Base-by-base conservation (phyloP, 805 yeast species). In the Sugiyamaella valdiviana region DNA sequence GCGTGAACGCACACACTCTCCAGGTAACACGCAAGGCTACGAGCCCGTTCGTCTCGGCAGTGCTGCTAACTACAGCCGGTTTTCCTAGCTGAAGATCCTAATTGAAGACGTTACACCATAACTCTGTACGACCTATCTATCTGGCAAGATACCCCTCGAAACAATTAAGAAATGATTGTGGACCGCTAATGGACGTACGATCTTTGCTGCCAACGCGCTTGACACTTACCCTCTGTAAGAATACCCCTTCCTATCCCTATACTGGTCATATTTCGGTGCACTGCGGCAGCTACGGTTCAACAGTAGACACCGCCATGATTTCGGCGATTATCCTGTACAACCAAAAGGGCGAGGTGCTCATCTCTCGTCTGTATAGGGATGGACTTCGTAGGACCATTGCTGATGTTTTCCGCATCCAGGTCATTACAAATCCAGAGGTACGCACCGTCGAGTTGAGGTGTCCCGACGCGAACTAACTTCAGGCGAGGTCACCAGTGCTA, bases 391-490 rank as follows among this genome's bases (percentile, higher is more conserved):
- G 91, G 45, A 84, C 84, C 47, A 80, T 90, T 17, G 73, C 93
- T 15, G 97, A 90, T 57, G 86, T 89, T 24, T 91, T 91, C 61
- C 76, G 96, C n/a, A 82, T 89, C 47, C 96, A 91, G 62, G 96
- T 91, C 22, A 87, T 91, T 38, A 73, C 85, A 46, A 76, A 82
- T 49, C 71, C 77, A 2, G 81, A 76, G 19, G 65, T 71, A 44
- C 51, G 69, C 53, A 16, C 10, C 15, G 15, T 16, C 26, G 40
- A 24, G 36, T 22, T n/a, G 12, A 7, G 9, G 2, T 10, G 16
- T n/a, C 6, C 22, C 19, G n/a, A 22, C n/a, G 41, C 22, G 36
- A 14, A 10, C 39, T 45, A 24, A 17, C 29, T 44, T 15, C 40
- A 67, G 63, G 68, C 73, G n/a, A 69, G 81, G 53, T 77, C 87